These are phyloP conservation scores for Russula foetens DNA, from an alignment of 768 basidiomycete genomes.

Conservation along the genomic window DNA sequence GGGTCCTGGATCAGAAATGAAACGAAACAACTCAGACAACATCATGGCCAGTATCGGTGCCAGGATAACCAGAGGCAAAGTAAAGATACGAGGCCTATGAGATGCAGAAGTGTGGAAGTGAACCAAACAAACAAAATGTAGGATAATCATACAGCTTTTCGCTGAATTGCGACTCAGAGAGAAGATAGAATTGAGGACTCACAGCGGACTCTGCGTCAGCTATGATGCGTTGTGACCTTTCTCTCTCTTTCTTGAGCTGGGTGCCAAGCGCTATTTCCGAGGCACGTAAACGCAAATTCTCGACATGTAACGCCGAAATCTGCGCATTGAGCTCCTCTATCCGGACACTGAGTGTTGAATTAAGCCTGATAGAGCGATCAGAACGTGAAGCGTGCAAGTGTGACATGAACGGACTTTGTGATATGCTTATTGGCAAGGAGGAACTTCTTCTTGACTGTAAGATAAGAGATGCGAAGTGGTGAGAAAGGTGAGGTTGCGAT, in stretches of 20 bases:
- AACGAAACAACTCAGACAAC: neutral
- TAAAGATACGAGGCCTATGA: neutral
- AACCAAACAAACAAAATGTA: neutral
- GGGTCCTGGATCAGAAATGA: neutral
- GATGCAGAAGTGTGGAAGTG: neutral
- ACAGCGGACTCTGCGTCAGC: conserved; percentile 71
- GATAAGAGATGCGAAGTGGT: conserved; percentile 29
- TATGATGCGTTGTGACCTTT: conserved; percentile 65
- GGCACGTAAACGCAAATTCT: conserved; percentile 75
- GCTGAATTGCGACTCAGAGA: neutral
- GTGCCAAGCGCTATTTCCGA: conserved; percentile 69
- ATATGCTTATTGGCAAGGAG: conserved; percentile 87
- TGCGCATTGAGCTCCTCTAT: conserved; percentile 81
- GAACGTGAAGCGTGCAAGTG: neutral
- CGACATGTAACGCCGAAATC: conserved; percentile 72
- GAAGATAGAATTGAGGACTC: conserved; percentile 25
- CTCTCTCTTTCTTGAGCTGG: conserved; percentile 74
- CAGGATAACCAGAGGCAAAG: neutral
- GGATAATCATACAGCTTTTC: neutral
- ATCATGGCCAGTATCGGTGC: neutral
- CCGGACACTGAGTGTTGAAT: conserved; percentile 75
- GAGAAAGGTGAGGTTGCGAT: conserved; percentile 23
- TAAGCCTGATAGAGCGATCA: conserved; percentile 44
- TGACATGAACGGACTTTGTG: conserved; percentile 51
- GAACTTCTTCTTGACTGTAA: conserved; percentile 85